Evolutionary conservation across 139 green algal species (phyloP).

Genomic region (Coelastrella sp.): DNA sequence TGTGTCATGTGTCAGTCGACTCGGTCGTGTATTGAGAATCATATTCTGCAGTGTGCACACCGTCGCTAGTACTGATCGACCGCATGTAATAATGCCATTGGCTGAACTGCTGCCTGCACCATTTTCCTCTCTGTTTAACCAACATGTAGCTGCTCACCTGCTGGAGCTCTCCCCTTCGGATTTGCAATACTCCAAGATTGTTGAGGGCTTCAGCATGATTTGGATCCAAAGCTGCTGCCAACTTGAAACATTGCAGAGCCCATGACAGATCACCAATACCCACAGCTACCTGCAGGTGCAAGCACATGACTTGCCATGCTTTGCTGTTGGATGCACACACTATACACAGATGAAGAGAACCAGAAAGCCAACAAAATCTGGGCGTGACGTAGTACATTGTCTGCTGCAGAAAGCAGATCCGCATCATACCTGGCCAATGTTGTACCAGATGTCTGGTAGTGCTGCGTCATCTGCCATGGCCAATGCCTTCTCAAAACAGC

Average conservation of each 20-base stretch:
- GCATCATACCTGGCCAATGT: conserved; percentile 67
- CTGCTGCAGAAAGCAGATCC: no score
- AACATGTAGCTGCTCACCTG: conserved; percentile 36
- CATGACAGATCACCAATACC: conserved; percentile 82
- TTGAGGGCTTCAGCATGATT: conserved; percentile 81
- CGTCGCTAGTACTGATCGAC: no score
- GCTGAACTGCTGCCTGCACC: no score
- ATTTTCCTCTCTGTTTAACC: not conserved
- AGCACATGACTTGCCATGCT: no score
- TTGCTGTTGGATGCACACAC: no score
- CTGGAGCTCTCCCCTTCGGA: conserved; percentile 68
- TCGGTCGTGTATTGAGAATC: no score
- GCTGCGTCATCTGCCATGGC: conserved; percentile 62
- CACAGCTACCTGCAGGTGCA: conserved; percentile 63
- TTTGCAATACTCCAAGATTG: conserved; percentile 85
- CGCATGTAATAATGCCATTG: no score
- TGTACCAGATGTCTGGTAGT: conserved; percentile 82
- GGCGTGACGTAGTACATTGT: no score
- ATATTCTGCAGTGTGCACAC: no score
- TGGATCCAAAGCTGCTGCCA: conserved; percentile 76
- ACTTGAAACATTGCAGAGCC: conserved; percentile 75
- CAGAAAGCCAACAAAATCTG: not conserved
- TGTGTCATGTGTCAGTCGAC: no score
- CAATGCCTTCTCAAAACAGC: conserved; percentile 80
- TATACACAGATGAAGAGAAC: no score